A percentile compares a stretch with the other conserved stretches of the same genome.
phyloP scores from a whole-genome alignment of 2,329 filamentous ascomycete genomes.

The Penicillium sp. region DNA sequence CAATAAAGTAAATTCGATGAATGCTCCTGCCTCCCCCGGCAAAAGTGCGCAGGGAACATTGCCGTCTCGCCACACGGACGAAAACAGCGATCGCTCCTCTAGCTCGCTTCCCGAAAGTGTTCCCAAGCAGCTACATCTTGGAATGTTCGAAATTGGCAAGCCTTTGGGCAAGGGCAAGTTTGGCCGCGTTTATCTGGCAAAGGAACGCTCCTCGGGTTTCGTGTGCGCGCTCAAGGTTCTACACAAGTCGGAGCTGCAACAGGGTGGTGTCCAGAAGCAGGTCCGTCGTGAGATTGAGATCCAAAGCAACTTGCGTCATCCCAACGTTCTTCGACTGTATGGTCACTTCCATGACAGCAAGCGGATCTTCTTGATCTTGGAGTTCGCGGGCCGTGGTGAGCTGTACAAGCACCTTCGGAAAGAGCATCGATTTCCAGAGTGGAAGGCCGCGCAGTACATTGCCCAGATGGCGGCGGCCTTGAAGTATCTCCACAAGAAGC shows the following conservation, averaged over 20 bases:
- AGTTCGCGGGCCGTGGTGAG: constrained; percentile 80
- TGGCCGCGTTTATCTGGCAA: constrained; percentile 76
- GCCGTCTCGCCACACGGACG: constrained; percentile 45
- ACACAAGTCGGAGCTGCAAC: constrained; percentile 75
- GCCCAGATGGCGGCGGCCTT: constrained; percentile 87
- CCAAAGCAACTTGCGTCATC: constrained; percentile 78
- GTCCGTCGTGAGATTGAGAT: constrained; percentile 85
- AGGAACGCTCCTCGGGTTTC: constrained; percentile 71
- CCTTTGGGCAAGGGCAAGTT: constrained; percentile 84
- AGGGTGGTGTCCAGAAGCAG: constrained; percentile 79
- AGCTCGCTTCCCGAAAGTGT: constrained; percentile 47
- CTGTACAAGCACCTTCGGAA: constrained; percentile 79
- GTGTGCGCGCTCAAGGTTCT: constrained; percentile 82
- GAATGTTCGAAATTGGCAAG: constrained; percentile 90
- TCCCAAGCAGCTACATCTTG: constrained; percentile 66
- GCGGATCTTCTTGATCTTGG: constrained; percentile 78
- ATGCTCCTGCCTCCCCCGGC: constrained; percentile 56
- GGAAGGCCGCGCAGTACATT: constrained; percentile 80
- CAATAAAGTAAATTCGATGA: constrained; percentile 50
- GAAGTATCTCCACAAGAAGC: constrained; percentile 89
- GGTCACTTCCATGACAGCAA: constrained; percentile 87
- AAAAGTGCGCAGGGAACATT: constrained; percentile 50
- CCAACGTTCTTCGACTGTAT: constrained; percentile 76
- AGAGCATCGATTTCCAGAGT: constrained; percentile 74
- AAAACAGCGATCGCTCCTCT: constrained; percentile 32